Conservation (phyloP, 208 protist genomes). For the Crithidia expoeki region DNA sequence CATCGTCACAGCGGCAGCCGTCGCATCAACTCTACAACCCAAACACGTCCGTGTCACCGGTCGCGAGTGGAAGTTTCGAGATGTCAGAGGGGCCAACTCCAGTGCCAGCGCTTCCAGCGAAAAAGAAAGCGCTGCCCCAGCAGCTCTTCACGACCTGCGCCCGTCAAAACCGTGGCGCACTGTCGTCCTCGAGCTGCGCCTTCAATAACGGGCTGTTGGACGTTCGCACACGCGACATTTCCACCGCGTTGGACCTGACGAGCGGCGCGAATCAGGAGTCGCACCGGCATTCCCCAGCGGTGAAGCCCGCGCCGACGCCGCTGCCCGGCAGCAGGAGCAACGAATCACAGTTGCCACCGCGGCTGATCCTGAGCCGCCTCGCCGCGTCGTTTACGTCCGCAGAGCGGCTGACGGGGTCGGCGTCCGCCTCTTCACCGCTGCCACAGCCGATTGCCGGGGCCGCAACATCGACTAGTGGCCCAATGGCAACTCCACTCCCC, state of each 20-base stretch:
- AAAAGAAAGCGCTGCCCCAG: conserved; percentile 6
- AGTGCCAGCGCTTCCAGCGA: background rate
- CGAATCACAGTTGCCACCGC: background rate
- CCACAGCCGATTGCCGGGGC: background rate
- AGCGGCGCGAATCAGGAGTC: conserved; percentile 10
- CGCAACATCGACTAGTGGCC: background rate
- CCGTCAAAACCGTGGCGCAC: conserved; percentile 9
- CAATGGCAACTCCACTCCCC: no score
- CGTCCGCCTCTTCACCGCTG: background rate
- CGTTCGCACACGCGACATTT: conserved; percentile 1
- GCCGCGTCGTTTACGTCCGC: conserved; percentile 2
- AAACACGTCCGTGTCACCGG: background rate
- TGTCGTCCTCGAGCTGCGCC: conserved; percentile 4
- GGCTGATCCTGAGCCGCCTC: background rate
- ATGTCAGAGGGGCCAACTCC: background rate
- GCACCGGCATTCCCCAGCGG: background rate
- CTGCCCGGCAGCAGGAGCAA: conserved; percentile 4
- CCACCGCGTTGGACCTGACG: conserved; percentile 10
- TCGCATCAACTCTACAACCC: background rate
- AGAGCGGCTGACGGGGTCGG: conserved; percentile 2
- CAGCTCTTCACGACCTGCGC: conserved; percentile 5
- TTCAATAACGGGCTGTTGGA: background rate
- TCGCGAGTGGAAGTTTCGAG: conserved; percentile 12
- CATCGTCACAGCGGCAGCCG: background rate
- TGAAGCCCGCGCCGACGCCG: background rate